phyloP scores from a whole-genome alignment of 2,329 filamentous ascomycete genomes.

The Diplodia corticola region DNA sequence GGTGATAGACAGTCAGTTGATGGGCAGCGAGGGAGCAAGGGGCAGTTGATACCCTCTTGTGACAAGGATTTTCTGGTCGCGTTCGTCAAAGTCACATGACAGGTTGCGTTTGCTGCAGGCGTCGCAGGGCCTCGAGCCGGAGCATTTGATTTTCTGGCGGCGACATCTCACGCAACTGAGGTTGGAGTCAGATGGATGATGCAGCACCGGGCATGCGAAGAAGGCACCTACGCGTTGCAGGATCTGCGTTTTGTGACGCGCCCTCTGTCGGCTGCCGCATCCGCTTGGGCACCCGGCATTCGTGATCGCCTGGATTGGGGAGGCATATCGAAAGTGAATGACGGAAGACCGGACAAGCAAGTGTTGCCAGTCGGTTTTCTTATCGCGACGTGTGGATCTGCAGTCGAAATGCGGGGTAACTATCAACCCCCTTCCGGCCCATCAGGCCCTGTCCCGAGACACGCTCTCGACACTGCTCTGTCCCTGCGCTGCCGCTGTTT shows the following conservation, averaged over 20 bases:
- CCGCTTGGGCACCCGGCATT: not conserved
- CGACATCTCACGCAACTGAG: conserved; percentile 33
- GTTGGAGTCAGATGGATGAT: not conserved
- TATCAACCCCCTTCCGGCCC: not conserved
- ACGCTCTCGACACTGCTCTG: not conserved
- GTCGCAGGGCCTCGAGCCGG: conserved; percentile 34
- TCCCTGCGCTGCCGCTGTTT: not conserved
- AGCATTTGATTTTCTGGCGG: conserved; percentile 37
- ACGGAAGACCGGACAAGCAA: not conserved
- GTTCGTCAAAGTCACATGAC: conserved; percentile 34
- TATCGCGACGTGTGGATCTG: not conserved
- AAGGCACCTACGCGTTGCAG: conserved; percentile 28
- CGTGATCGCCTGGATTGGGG: not conserved
- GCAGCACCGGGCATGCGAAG: not conserved
- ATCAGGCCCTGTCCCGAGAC: not conserved
- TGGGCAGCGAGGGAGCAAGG: not conserved
- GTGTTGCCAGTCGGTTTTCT: not conserved
- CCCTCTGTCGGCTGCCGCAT: not conserved
- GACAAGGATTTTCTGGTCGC: conserved; percentile 36
- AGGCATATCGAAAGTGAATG: not conserved
- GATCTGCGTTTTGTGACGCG: conserved; percentile 31
- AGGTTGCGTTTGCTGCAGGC: conserved; percentile 33
- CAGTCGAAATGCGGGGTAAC: conserved; percentile 16
- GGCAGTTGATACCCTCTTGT: conserved; percentile 30
- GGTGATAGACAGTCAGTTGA: not conserved